Conservation (phyloP, 2,329 filamentous ascomycete species). For the Gaeumannomyces tritici region DNA sequence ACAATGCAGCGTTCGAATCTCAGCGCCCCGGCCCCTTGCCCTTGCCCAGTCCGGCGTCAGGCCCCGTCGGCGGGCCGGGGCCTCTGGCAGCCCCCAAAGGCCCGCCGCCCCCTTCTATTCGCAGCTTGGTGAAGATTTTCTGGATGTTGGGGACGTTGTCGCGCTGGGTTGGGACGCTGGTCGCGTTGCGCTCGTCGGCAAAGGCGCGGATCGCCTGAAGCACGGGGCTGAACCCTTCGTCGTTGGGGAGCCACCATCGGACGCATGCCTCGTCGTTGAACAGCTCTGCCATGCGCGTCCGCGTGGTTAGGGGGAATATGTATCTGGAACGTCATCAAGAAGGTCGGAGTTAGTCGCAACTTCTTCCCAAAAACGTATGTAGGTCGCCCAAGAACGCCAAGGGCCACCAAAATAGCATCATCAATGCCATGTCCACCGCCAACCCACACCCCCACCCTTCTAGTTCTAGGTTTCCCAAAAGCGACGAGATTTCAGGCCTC, state of each 20-base stretch:
- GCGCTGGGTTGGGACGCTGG: constrained; percentile 43
- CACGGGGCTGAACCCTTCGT: constrained; percentile 64
- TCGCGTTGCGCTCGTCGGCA: constrained; percentile 65
- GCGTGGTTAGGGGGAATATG: constrained; percentile 67
- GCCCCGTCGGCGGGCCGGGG: too few species aligned
- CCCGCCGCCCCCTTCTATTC: constrained; percentile 26
- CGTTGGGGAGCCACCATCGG: constrained; percentile 83
- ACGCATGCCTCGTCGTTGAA: constrained; percentile 64
- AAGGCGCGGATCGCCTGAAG: constrained; percentile 71
- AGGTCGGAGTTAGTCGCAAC: neutral
- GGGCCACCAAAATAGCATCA: too few species aligned
- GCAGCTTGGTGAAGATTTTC: constrained; percentile 58
- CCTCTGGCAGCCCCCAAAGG: neutral
- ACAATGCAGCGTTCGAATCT: too few species aligned
- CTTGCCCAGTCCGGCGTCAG: constrained; percentile 2
- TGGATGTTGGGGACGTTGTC: constrained; percentile 68
- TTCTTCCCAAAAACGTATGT: neutral
- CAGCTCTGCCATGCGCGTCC: constrained; percentile 63
- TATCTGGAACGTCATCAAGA: constrained; percentile 47
- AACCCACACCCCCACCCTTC: too few species aligned
- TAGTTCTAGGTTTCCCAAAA: too few species aligned
- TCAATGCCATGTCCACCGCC: neutral
- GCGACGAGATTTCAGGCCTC: too few species aligned
- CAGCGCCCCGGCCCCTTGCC: constrained; percentile 1
- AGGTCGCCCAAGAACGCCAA: neutral